These are phyloP conservation scores for Waitea zeae DNA, from an alignment of 1,284 basidiomycete species.

Conservation along the genomic window DNA sequence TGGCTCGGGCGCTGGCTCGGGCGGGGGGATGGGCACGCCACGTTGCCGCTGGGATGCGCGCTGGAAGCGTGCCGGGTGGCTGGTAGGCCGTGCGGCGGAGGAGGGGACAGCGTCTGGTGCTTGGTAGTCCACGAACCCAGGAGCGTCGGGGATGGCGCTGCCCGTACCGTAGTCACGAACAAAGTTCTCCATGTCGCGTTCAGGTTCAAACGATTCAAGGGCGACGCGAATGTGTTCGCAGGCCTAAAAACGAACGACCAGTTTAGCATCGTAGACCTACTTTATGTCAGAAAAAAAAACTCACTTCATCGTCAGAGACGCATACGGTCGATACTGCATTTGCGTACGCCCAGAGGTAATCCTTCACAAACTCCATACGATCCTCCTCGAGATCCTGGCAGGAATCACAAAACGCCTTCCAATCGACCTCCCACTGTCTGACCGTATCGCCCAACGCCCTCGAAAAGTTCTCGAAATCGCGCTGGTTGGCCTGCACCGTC, in stretches of 20 bases:
- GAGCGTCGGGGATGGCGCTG: conserved; percentile 68
- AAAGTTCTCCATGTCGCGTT: conserved; percentile 73
- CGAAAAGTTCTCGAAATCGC: conserved; percentile 83
- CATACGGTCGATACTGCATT: conserved; percentile 94
- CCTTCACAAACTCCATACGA: conserved; percentile 84
- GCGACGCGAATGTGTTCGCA: conserved; percentile 77
- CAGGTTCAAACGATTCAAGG: conserved; percentile 70
- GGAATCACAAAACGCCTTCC: conserved; percentile 86
- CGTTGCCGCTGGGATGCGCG: conserved; percentile 34
- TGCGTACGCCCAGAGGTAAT: conserved; percentile 91
- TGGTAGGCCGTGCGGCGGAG: conserved; percentile 31
- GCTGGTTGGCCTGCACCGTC: conserved; percentile 80
- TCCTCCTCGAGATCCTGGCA: conserved; percentile 96
- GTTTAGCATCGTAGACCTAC: neutral
- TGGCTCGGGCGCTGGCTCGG: conserved; percentile 22
- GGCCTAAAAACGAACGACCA: no score
- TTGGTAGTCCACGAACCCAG: conserved; percentile 66
- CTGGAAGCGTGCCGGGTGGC: conserved; percentile 37
- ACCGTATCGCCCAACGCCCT: conserved; percentile 69
- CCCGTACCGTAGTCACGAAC: conserved; percentile 78
- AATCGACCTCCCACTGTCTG: conserved; percentile 82
- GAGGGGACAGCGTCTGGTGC: conserved; percentile 43
- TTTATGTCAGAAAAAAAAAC: conserved; percentile 12
- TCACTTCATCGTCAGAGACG: conserved; percentile 88
- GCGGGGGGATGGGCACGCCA: conserved; percentile 14